phyloP scores from a whole-genome alignment of 2,329 filamentous ascomycete genomes.

The Sporothrix variecibatus region DNA sequence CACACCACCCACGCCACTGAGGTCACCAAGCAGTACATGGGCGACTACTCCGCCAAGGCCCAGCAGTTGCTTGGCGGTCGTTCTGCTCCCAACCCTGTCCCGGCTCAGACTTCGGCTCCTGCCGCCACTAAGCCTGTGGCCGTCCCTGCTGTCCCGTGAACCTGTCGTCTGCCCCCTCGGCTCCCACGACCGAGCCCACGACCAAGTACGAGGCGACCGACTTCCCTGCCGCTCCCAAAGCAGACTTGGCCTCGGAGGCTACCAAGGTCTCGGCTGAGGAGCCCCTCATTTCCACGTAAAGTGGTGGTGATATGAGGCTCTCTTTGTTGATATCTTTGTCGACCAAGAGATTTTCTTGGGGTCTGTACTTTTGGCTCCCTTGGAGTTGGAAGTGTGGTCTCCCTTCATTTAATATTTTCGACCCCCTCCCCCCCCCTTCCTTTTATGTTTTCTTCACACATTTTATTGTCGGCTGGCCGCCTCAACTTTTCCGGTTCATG shows the following conservation, averaged over 20 bases:
- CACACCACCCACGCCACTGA: slow-evolving; percentile 64
- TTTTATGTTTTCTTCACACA: not conserved
- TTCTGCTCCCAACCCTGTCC: slow-evolving; percentile 46
- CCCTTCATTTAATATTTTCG: not conserved
- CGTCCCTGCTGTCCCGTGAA: not conserved
- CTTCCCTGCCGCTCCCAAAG: slow-evolving; percentile 50
- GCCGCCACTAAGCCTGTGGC: slow-evolving; percentile 28
- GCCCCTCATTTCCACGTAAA: slow-evolving; percentile 31
- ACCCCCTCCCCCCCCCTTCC: not conserved
- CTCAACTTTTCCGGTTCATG: slow-evolving; percentile 25
- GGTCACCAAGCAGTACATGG: slow-evolving; percentile 67
- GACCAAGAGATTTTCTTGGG: not conserved
- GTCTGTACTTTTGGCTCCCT: not conserved
- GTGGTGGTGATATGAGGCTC: not conserved
- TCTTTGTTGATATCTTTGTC: not conserved
- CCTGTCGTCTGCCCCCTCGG: slow-evolving; percentile 23
- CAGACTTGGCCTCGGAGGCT: slow-evolving; percentile 47
- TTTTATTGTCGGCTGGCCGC: slow-evolving; percentile 29
- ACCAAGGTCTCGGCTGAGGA: slow-evolving; percentile 34
- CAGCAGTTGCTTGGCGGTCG: slow-evolving; percentile 62
- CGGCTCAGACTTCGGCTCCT: slow-evolving; percentile 37
- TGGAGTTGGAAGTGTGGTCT: not conserved
- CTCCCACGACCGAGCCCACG: slow-evolving; percentile 31
- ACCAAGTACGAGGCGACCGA: slow-evolving; percentile 46
- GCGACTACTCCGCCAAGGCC: slow-evolving; percentile 68